phyloP scores from a whole-genome alignment of 2,329 filamentous ascomycete genomes.

The Hyphodiscus sp. region DNA sequence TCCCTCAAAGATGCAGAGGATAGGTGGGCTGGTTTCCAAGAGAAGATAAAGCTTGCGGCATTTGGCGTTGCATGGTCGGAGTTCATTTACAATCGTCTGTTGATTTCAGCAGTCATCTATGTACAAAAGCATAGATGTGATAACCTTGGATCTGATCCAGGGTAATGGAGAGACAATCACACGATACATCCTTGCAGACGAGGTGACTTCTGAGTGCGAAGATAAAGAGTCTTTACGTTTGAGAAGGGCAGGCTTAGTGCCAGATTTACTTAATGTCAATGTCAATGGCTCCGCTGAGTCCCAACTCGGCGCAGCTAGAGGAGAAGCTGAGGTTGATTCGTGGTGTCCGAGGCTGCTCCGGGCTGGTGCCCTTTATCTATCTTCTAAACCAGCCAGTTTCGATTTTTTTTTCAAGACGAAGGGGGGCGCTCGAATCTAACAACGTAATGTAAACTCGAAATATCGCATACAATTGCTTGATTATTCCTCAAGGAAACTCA shows the following conservation, averaged over 20 bases:
- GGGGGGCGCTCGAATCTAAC: too few relatives aligned
- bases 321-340: background rate
- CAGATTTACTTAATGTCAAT: too few relatives aligned
- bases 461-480: too few relatives aligned
- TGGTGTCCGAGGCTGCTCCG: background rate
- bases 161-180: background rate
- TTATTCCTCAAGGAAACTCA: too few relatives aligned
- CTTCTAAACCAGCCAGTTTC: background rate
- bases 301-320: background rate
- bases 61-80: conserved; percentile 28
- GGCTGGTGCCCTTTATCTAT: background rate
- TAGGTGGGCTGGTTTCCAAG: conserved; percentile 21
- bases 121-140: conserved; percentile 2
- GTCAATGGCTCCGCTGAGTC: background rate
- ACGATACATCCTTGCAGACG: background rate
- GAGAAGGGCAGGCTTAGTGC: too few relatives aligned
- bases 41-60: conserved; percentile 19
- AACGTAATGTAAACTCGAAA: too few relatives aligned
- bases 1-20: conserved; percentile 25
- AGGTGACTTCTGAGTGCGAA: background rate
- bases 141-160: background rate
- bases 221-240: background rate
- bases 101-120: conserved; percentile 5
- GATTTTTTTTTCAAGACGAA: too few relatives aligned
- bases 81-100: conserved; percentile 14